Evolutionary conservation across 306 rosid genomes (phyloP).

Genomic region (Pyrus communis): DNA sequence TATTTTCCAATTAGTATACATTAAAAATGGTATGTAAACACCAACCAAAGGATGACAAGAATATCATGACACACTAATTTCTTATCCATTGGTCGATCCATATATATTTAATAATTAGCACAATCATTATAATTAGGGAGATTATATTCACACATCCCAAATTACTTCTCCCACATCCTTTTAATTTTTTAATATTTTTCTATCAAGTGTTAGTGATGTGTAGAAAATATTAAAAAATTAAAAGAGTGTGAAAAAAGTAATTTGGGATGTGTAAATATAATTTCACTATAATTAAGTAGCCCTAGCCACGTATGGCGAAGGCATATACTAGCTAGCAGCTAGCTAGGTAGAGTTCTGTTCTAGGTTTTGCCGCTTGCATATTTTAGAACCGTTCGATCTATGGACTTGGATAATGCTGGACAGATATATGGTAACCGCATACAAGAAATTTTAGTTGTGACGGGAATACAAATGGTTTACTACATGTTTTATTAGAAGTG

Average conservation of each 20-base stretch:
- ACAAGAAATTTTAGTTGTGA: no score
- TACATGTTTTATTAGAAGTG: no score
- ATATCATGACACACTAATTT: neutral
- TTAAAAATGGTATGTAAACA: neutral
- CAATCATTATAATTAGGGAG: neutral
- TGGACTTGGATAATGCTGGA: neutral
- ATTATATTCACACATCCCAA: no score
- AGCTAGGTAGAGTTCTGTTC: neutral
- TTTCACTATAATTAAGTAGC: neutral
- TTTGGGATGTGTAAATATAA: no score
- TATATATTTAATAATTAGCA: neutral
- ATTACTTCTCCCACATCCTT: no score
- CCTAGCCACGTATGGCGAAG: neutral
- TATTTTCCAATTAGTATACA: neutral
- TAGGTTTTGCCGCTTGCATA: constrained; percentile 4
- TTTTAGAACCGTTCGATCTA: constrained; percentile 4
- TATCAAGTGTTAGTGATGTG: no score
- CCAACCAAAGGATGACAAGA: neutral
- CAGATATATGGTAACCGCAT: neutral
- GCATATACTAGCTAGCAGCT: neutral
- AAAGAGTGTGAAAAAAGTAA: no score
- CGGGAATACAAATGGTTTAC: no score
- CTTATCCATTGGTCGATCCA: neutral
- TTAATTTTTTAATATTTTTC: no score
- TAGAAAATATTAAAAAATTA: no score